These are phyloP conservation scores for Lophiotrema nucula DNA, from an alignment of 495 filamentous ascomycete genomes.

Conservation along the genomic window DNA sequence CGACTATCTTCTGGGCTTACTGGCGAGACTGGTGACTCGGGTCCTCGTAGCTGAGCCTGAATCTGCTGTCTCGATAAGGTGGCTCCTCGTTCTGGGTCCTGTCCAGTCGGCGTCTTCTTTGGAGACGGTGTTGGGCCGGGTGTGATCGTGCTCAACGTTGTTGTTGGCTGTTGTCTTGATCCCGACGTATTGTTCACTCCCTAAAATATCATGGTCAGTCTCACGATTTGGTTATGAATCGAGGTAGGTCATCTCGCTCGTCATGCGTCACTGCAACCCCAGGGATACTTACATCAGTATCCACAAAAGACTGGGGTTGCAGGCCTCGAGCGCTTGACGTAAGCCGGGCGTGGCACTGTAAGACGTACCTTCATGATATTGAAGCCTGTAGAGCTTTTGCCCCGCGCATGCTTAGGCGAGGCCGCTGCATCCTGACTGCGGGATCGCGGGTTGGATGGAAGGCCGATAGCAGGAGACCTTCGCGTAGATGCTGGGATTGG, in stretches of 20 bases:
- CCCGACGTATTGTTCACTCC: neutral
- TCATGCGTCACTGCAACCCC: neutral
- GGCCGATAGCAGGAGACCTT: conserved; percentile 2
- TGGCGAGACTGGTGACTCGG: conserved; percentile 8
- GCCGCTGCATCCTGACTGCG: neutral
- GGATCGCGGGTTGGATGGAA: conserved; percentile 16
- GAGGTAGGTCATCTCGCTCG: too few relatives aligned
- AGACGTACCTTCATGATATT: conserved; percentile 26
- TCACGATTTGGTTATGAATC: too few relatives aligned
- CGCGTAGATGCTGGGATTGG: too few relatives aligned
- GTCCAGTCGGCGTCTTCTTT: neutral
- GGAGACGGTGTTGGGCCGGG: conserved; percentile 15
- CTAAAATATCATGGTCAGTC: neutral
- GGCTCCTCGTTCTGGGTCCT: neutral
- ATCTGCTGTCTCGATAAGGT: neutral
- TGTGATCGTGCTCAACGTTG: conserved; percentile 14
- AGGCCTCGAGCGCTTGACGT: conserved; percentile 9
- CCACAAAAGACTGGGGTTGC: neutral
- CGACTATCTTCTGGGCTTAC: conserved; percentile 1
- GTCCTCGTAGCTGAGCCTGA: conserved; percentile 7
- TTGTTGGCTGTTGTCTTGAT: neutral
- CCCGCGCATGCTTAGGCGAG: conserved; percentile 13
- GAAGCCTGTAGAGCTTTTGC: conserved; percentile 33
- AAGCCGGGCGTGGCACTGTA: conserved; percentile 4
- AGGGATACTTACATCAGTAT: neutral